A percentile compares a stretch with the other conserved stretches of the same genome.
Conservation (phyloP, 2,329 filamentous ascomycete genomes). For the Neonectria faginata region DNA sequence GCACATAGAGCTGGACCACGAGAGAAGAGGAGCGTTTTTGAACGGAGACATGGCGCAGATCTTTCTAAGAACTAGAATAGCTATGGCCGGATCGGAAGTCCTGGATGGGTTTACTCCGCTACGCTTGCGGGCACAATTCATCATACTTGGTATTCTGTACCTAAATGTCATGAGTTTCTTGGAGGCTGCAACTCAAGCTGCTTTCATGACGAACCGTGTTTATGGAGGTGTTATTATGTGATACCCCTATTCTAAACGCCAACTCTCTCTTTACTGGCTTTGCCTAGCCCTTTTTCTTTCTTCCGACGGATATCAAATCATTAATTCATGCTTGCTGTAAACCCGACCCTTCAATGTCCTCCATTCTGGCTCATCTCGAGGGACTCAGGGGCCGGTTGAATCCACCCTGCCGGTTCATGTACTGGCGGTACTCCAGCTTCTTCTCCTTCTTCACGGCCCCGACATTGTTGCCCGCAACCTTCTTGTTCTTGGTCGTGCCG, state of each 20-base stretch:
- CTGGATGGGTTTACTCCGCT: constrained; percentile 16
- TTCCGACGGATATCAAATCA: constrained; percentile 25
- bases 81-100: constrained; percentile 27
- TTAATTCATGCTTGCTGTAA: constrained; percentile 12
- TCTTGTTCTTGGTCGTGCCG: constrained; percentile 86
- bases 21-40: constrained; percentile 32
- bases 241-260: not conserved
- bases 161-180: constrained; percentile 13
- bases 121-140: constrained; percentile 19
- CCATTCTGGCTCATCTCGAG: constrained; percentile 48
- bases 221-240: not conserved
- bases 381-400: constrained; percentile 84
- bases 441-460: constrained; percentile 90
- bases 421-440: constrained; percentile 94
- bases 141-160: constrained; percentile 19
- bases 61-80: constrained; percentile 27
- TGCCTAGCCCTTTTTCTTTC: not conserved
- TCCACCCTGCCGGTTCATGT: constrained; percentile 88
- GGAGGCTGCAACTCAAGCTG: not conserved
- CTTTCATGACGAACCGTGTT: too few relatives aligned
- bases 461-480: constrained; percentile 87
- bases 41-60: constrained; percentile 27
- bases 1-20: constrained; percentile 37
- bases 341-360: not conserved
- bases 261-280: not conserved